Conservation (phyloP, 306 rosid genomes). For the Inga leiocalycina region DNA sequence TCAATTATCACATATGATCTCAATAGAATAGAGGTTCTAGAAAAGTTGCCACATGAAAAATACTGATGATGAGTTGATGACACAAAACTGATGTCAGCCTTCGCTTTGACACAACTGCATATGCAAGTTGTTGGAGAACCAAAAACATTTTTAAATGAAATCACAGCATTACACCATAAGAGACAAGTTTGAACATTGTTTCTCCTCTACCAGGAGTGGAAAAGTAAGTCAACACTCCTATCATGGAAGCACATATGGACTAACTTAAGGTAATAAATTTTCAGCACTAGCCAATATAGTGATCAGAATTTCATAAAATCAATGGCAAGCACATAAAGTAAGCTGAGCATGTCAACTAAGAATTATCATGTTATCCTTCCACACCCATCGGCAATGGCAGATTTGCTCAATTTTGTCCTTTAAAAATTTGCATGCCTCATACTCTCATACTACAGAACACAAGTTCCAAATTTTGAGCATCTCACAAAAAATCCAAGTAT, state of each 20-base stretch:
- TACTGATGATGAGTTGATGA: background rate
- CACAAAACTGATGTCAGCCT: background rate
- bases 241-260: background rate
- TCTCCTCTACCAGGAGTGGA: background rate
- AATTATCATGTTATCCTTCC: background rate
- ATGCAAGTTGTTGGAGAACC: background rate
- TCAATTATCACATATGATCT: background rate
- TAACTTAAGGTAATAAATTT: background rate
- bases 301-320: background rate
- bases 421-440: background rate
- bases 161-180: background rate
- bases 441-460: background rate
- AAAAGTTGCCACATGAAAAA: background rate
- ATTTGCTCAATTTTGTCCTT: background rate
- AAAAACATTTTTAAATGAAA: background rate
- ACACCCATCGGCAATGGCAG: background rate
- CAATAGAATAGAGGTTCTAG: background rate
- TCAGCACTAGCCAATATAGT: background rate
- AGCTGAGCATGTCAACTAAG: background rate
- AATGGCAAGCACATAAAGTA: background rate
- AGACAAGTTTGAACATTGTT: background rate
- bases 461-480: constrained; percentile 13
- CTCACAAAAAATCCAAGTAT: background rate
- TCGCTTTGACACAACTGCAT: background rate
- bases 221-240: background rate